phyloP scores from a whole-genome alignment of 2,329 filamentous ascomycete genomes.

The Exophiala sp. region DNA sequence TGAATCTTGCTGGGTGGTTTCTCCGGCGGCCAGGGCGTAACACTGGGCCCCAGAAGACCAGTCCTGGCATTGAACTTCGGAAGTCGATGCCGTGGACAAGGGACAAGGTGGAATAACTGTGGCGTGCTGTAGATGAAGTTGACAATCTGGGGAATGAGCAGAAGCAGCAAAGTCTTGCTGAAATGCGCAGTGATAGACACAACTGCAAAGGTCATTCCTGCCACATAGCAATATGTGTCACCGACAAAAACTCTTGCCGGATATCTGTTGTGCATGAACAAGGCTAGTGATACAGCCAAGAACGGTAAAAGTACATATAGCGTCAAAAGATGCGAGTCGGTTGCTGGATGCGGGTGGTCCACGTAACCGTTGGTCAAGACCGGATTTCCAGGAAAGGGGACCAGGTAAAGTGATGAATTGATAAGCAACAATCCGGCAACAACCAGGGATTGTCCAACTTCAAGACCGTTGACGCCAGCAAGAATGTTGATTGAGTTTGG shows the following conservation, averaged over 20 bases:
- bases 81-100: conserved; percentile 87
- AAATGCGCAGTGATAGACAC: conserved; percentile 97
- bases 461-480: conserved; percentile 98
- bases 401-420: conserved; percentile 85
- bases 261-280: conserved; percentile 92
- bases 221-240: conserved; percentile 99
- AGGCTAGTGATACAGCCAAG: conserved; percentile 81
- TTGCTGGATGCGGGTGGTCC: conserved; percentile 85
- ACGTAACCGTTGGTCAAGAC: conserved; percentile 40
- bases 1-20: conserved; percentile 66
- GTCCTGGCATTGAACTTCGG: conserved; percentile 83
- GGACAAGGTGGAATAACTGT: conserved; percentile 84
- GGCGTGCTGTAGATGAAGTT: conserved; percentile 94
- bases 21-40: conserved; percentile 67
- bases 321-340: conserved; percentile 92
- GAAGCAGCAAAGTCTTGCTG: conserved; percentile 87
- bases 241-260: conserved; percentile 93
- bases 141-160: conserved; percentile 90
- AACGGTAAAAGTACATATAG: conserved; percentile 93
- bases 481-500: conserved; percentile 99
- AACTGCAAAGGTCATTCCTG: conserved; percentile 97
- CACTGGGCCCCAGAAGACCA: conserved; percentile 80
- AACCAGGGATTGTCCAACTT: conserved; percentile 89
- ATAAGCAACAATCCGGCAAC: conserved; percentile 77
- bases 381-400: conserved; percentile 47